These are phyloP conservation scores for Fusarium ramigenum DNA, from an alignment of 2,329 filamentous ascomycete genomes.

Conservation along the genomic window DNA sequence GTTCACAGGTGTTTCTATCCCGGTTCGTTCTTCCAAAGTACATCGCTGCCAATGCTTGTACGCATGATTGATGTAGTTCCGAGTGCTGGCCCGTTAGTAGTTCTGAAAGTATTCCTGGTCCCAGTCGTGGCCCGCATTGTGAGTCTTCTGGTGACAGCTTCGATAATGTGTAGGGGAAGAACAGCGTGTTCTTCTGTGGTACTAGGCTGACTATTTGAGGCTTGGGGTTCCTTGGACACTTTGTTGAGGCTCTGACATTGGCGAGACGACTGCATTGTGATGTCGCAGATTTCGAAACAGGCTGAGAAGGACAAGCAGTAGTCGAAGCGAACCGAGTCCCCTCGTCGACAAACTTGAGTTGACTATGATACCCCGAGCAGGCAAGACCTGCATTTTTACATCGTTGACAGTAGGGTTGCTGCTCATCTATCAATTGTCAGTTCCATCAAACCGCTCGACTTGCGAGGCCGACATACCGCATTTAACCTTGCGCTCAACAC, in stretches of 20 bases:
- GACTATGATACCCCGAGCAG: slow-evolving; percentile 21
- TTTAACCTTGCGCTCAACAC: slow-evolving; percentile 30
- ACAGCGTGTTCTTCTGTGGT: slow-evolving; percentile 7
- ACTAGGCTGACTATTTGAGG: not conserved
- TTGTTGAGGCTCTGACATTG: not conserved
- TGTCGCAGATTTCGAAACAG: not conserved
- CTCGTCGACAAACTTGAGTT: slow-evolving; percentile 29
- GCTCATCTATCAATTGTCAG: slow-evolving; percentile 6
- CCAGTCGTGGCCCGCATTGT: not conserved
- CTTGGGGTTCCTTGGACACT: not conserved
- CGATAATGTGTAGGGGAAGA: slow-evolving; percentile 22
- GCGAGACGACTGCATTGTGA: not conserved
- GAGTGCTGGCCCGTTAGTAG: slow-evolving; percentile 1
- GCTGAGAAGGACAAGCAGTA: not conserved
- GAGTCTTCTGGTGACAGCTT: not conserved
- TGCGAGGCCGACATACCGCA: slow-evolving; percentile 7
- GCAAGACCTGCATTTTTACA: slow-evolving; percentile 19
- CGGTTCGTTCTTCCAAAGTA: slow-evolving; percentile 16
- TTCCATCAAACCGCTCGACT: not conserved
- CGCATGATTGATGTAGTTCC: slow-evolving; percentile 9
- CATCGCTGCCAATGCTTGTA: slow-evolving; percentile 10
- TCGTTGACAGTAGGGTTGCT: slow-evolving; percentile 24
- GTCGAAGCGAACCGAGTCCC: slow-evolving; percentile 1
- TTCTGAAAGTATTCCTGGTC: not conserved
- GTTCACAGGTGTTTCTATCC: slow-evolving; percentile 9